A percentile compares a stretch with the other conserved stretches of the same genome.
phyloP scores from a whole-genome alignment of 2,329 filamentous ascomycete species.

The Metarhizium album region DNA sequence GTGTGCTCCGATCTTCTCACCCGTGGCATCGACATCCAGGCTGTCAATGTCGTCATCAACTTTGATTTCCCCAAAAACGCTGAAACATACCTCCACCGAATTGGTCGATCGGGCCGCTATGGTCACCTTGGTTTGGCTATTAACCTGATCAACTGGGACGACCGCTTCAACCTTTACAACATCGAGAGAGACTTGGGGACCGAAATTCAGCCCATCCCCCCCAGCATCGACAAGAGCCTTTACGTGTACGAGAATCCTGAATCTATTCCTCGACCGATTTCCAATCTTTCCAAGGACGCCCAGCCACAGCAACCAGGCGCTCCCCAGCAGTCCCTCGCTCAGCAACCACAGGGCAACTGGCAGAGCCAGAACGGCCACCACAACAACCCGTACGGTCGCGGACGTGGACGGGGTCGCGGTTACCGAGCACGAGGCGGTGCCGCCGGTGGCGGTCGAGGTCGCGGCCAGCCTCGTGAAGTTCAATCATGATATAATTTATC shows the following conservation, averaged over 20 bases:
- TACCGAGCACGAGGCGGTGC: slow-evolving; percentile 29
- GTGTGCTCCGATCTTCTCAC: slow-evolving; percentile 97
- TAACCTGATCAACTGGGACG: slow-evolving; percentile 99
- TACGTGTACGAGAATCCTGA: slow-evolving; percentile 98
- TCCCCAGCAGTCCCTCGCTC: slow-evolving; percentile 10
- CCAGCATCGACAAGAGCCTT: slow-evolving; percentile 89
- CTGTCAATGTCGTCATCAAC: slow-evolving; percentile 99
- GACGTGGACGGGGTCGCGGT: slow-evolving; percentile 26
- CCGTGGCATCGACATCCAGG: slow-evolving; percentile 98
- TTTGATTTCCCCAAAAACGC: slow-evolving; percentile 99
- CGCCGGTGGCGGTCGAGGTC: slow-evolving; percentile 22
- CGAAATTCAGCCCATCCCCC: slow-evolving; percentile 93
- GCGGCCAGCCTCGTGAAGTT: slow-evolving; percentile 24
- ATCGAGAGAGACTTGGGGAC: slow-evolving; percentile 96
- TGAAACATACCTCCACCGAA: slow-evolving; percentile 96
- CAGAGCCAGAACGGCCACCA: slow-evolving; percentile 28
- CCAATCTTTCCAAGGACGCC: slow-evolving; percentile 30
- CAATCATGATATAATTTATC: slow-evolving; percentile 23
- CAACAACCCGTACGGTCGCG: slow-evolving; percentile 24
- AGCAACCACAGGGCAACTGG: slow-evolving; percentile 29
- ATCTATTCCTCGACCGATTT: slow-evolving; percentile 75
- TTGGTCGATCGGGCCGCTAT: slow-evolving; percentile 93
- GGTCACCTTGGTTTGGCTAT: slow-evolving; percentile 96
- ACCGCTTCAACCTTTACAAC: slow-evolving; percentile 96
- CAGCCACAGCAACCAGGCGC: slow-evolving; percentile 20